Base-by-base conservation (phyloP, 163 green algal genomes). In the Scenedesmus sp. region DNA sequence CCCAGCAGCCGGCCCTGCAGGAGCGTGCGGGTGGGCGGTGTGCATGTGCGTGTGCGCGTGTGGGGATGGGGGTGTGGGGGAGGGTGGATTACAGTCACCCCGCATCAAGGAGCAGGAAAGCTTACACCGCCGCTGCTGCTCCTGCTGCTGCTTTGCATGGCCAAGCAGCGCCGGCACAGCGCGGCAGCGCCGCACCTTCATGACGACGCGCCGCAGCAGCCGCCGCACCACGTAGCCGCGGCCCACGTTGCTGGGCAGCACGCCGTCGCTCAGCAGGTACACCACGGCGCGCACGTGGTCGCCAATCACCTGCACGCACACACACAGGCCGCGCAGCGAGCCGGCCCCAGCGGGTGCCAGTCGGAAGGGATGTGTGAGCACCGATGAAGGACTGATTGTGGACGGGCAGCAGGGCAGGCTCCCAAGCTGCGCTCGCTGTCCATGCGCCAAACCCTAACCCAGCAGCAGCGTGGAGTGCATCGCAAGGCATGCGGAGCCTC, bases 181-280 rank as follows among this genome's bases (percentile, higher is more conserved):
- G 15, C 59, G 4, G 59, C 20, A 73, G 4, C 59, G 3, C 16
- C 87, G 56, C 81, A 94, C 96, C 94, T 98, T 99, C 93, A 98
- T 96, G 46, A 99, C 91, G 46, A 97, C 96, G 13, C 97, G 94
- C 2, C 97, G 87, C 73, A 99, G 93, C 72, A 99, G 94, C n/a
- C 97, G 94, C 13, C 97, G 93, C 81, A 99, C 92, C 44, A 99
- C 95, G 92, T 99, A 99, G 61, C 97, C 97, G 15, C 97, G 92
- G 5, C 97, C 97, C 3, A 99, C 90, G 91, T 99, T 99, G 83
- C 95, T 97, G 24, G 97, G 96, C 22, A 95, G 93, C 33, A 99
- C 97, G 13, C 97, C 97, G 90, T 99, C 97, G 15, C 95, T 98
- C 65, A 99, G 94, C 22, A 99, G 91, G 94, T 99, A 98, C 35